These are phyloP conservation scores for Fragaria iinumae DNA, from an alignment of 306 rosid genomes.

Conservation along the genomic window DNA sequence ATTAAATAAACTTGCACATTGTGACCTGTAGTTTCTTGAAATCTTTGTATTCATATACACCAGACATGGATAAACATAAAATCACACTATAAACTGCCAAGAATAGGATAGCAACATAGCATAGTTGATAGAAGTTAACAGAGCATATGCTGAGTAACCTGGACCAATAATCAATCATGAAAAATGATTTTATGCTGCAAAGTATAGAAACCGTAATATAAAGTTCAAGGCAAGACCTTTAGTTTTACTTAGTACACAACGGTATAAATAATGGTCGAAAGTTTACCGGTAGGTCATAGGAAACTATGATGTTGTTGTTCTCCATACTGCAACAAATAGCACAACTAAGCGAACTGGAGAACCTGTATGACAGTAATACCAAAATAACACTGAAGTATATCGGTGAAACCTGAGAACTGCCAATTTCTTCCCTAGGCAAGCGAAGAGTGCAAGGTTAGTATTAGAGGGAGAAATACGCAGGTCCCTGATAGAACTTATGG, in stretches of 20 bases:
- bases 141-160: not conserved
- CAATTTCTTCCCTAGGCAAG: conserved; percentile 70
- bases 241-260: not conserved
- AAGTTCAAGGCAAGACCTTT: not conserved
- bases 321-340: conserved; percentile 58
- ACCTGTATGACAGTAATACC: conserved; percentile 4
- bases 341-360: conserved; percentile 23
- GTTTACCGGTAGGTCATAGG: conserved; percentile 79
- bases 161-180: not conserved
- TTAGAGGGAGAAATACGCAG: conserved; percentile 57
- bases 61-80: not conserved
- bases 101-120: not conserved
- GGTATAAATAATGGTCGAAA: not conserved
- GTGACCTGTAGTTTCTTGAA: not conserved
- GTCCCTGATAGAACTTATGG: conserved; percentile 57
- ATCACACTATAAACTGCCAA: not conserved
- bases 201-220: not conserved
- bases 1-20: not conserved
- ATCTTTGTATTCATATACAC: not conserved
- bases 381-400: not conserved
- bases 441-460: conserved; percentile 58
- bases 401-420: conserved; percentile 67
- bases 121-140: not conserved
- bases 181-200: not conserved
- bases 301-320: conserved; percentile 56